Percentiles rank a stretch among this genome's conserved stretches.
phyloP scores from a whole-genome alignment of 2,329 filamentous ascomycete species.

The Xylaria sp. region DNA sequence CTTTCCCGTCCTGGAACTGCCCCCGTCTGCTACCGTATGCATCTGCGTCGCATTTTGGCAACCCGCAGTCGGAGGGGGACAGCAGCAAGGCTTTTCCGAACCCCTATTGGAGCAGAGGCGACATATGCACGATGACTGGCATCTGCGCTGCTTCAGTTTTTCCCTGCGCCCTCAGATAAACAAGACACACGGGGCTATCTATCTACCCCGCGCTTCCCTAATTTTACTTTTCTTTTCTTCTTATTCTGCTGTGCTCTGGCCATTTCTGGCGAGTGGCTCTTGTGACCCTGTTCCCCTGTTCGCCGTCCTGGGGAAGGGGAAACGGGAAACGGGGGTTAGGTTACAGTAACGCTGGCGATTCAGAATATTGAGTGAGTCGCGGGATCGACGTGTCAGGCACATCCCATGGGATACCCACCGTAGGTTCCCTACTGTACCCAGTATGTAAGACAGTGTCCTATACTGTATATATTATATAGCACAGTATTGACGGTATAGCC shows the following conservation, averaged over 20 bases:
- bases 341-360: conserved; percentile 20
- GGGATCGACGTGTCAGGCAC: conserved; percentile 39
- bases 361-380: conserved; percentile 12
- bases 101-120: conserved; percentile 32
- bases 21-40: conserved; percentile 23
- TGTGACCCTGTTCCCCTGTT: conserved; percentile 23
- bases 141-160: conserved; percentile 29
- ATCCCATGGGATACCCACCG: no score
- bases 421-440: no score
- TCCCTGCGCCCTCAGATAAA: conserved; percentile 31
- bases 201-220: conserved; percentile 20
- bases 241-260: conserved; percentile 29
- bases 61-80: conserved; percentile 7
- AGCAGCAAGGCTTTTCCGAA: conserved; percentile 17
- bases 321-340: not conserved
- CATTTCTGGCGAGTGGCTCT: conserved; percentile 29
- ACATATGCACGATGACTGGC: conserved; percentile 39
- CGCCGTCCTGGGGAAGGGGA: not conserved
- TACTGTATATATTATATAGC: no score
- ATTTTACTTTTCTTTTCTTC: not conserved
- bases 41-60: conserved; percentile 24
- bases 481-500: no score
- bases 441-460: no score
- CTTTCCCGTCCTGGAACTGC: conserved; percentile 22
- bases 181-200: conserved; percentile 26